phyloP scores from a whole-genome alignment of 192 early-diverging fungal genomes.

The Podila clonocystis region DNA sequence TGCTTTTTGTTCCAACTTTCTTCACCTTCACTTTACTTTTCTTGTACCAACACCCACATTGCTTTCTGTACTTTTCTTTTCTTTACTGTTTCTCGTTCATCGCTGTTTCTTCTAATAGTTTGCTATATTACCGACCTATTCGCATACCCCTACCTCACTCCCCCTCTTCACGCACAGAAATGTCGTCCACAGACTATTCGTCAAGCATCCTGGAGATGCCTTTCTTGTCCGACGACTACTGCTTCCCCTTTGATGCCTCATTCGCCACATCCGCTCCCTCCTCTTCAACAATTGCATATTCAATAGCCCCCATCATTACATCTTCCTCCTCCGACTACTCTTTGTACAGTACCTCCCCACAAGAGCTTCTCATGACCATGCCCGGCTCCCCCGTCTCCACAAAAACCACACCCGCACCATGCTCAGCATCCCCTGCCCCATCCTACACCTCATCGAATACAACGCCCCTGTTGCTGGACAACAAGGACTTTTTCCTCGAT shows the following conservation, averaged over 20 bases:
- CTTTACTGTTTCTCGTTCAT: not conserved
- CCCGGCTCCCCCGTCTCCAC: not conserved
- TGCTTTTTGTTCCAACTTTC: not conserved
- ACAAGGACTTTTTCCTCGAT: slow-evolving; percentile 5
- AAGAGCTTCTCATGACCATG: slow-evolving; percentile 11
- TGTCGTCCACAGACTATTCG: not conserved
- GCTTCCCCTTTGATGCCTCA: slow-evolving; percentile 8
- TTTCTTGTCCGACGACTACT: slow-evolving; percentile 34
- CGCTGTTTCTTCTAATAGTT: not conserved
- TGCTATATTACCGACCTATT: not conserved
- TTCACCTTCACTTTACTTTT: not conserved
- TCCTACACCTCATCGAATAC: not conserved
- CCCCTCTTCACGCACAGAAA: not conserved
- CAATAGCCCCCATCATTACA: not conserved
- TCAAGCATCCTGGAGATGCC: slow-evolving; percentile 35
- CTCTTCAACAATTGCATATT: not conserved
- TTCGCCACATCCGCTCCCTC: not conserved
- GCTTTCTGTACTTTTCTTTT: not conserved
- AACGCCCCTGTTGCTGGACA: slow-evolving; percentile 31
- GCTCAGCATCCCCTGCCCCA: not conserved
- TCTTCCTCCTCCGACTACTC: not conserved
- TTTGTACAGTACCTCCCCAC: slow-evolving; percentile 15
- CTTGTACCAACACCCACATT: not conserved
- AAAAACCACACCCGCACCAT: slow-evolving; percentile 7
- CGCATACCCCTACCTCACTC: not conserved